These are phyloP conservation scores for Candida boidinii DNA, from an alignment of 805 yeast species.

Conservation along the genomic window DNA sequence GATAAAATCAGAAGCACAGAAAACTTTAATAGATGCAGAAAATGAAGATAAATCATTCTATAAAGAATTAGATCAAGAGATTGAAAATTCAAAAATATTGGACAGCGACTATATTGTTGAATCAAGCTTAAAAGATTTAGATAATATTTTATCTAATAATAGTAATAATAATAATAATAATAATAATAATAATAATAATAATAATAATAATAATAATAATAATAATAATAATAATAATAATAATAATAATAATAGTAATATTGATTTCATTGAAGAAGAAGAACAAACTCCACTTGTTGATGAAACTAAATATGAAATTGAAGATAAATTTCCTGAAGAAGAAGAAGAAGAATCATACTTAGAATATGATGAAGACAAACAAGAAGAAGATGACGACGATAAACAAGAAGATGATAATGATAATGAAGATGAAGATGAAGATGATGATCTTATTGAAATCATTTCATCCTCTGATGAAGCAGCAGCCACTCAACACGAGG, in stretches of 20 bases:
- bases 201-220: too few species aligned
- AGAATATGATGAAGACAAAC: conserved; percentile 5
- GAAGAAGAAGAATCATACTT: not conserved
- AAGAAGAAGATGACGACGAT: conserved; percentile 4
- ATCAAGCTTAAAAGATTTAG: too few species aligned
- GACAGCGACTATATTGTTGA: too few species aligned
- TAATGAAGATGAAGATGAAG: conserved; percentile 2
- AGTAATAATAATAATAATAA: too few species aligned
- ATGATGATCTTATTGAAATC: too few species aligned
- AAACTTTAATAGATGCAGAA: conserved; percentile 18
- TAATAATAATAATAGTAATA: conserved; percentile 7
- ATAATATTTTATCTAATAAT: too few species aligned
- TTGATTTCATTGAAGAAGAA: conserved; percentile 9
- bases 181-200: too few species aligned
- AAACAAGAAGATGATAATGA: conserved; percentile 1
- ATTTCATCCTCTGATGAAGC: too few species aligned
- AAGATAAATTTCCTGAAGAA: conserved; percentile 5
- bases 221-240: too few species aligned
- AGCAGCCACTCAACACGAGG: too few species aligned
- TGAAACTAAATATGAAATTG: conserved; percentile 1
- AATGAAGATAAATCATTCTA: conserved; percentile 29
- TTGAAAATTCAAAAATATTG: not conserved
- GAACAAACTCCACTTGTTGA: conserved; percentile 10
- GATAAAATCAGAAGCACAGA: not conserved
- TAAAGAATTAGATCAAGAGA: conserved; percentile 25